A percentile compares a stretch with the other conserved stretches of the same genome.
These are phyloP conservation scores for Anethum foeniculum DNA, from an alignment of 140 eudicot species.

Conservation along the genomic window DNA sequence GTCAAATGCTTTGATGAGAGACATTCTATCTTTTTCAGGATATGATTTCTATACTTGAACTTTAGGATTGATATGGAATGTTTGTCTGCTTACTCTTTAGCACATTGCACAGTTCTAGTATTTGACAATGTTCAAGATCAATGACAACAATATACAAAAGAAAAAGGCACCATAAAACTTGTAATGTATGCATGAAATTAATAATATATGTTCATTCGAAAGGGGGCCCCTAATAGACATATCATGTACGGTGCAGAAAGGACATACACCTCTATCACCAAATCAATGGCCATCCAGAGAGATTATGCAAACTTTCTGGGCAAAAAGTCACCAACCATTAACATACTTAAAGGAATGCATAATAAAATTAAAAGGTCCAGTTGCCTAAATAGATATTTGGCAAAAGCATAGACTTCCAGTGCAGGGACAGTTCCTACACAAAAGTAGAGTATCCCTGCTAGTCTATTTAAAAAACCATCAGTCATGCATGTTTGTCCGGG, in stretches of 20 bases:
- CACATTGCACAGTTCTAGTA: not conserved
- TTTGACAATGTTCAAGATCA: not conserved
- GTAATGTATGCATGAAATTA: not conserved
- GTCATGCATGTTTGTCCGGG: not conserved
- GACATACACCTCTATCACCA: not conserved
- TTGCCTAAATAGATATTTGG: not conserved
- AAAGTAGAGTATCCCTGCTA: not conserved
- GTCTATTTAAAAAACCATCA: not conserved
- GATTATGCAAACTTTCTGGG: not conserved
- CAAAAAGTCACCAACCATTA: not conserved
- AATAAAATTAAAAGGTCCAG: not conserved
- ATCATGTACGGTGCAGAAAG: not conserved
- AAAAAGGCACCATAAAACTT: not conserved
- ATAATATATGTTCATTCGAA: not conserved
- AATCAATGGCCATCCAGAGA: not conserved
- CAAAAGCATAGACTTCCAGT: not conserved
- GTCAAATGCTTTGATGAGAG: no score
- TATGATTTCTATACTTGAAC: no score
- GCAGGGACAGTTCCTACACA: not conserved
- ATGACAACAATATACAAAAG: not conserved
- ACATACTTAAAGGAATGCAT: not conserved
- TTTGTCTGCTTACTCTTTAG: no score
- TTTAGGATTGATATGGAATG: no score
- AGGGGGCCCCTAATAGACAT: not conserved
- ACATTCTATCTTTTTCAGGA: no score